A percentile compares a stretch with the other conserved stretches of the same genome.
These are phyloP conservation scores for Sequoiadendron giganteum DNA, from an alignment of 75 land plant genomes.

Conservation along the genomic window DNA sequence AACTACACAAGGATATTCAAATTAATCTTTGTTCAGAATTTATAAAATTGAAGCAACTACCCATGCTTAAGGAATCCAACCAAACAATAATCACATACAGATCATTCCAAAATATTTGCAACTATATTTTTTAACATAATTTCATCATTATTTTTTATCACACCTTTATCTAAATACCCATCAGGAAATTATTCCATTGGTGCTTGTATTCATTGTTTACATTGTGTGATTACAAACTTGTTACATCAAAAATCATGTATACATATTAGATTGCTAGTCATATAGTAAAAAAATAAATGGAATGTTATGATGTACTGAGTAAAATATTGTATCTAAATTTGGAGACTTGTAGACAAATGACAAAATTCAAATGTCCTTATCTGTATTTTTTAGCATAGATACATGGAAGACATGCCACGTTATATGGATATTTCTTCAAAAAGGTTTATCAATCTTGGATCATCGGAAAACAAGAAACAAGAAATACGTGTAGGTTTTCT, in stretches of 20 bases:
- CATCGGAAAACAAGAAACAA: neutral
- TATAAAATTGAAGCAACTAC: no score
- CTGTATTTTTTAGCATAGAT: neutral
- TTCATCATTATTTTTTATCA: neutral
- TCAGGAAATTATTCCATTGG: no score
- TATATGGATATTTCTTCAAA: neutral
- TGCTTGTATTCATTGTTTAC: neutral
- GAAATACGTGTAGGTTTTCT: neutral
- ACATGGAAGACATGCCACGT: neutral
- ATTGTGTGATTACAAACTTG: neutral
- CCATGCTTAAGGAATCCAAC: no score
- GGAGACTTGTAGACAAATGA: neutral
- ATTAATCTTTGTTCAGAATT: no score
- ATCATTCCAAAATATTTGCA: no score
- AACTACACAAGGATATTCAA: no score
- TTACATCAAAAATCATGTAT: neutral
- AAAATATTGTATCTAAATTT: neutral
- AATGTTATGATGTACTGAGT: neutral
- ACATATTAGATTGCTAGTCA: neutral
- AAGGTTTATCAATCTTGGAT: neutral
- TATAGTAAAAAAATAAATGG: neutral
- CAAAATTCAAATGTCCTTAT: neutral
- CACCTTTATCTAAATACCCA: neutral
- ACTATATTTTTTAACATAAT: neutral
- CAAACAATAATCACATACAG: no score